Evolutionary conservation across 2,329 filamentous ascomycete genomes (phyloP), one percentile per base, ranked within the genome.

Genomic region (Thermoascus crustaceus): DNA sequence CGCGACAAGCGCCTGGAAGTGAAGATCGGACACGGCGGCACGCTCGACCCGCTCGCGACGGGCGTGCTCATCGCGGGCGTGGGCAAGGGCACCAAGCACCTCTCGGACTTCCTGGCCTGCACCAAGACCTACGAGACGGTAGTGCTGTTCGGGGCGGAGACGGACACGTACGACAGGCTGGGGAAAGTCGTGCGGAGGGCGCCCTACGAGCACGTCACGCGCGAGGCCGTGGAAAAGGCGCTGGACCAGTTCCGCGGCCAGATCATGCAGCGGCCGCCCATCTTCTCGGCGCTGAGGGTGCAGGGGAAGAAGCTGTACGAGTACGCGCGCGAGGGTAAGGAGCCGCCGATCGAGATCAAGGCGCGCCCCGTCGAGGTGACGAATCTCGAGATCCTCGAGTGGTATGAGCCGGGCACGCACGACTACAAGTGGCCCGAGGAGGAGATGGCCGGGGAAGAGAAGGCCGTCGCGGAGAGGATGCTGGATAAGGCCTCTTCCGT

Each of bases 1-100:
- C 69, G 72, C 43, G 75, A 76, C 57, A 72, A 72, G 48, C 68
- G 73, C 1, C 58, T 80, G 4, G 76, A 85, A 43, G 81, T 96
- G 48, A 98, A 96, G 69, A 84, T 96, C 53, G 91, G 91, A 21
- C 91, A 98, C 64, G 91, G 91, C 41, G 91, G 91, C 27, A 98
- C 91, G 2, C 74, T 98, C 11, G 91, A 98, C 55, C 91, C 91
- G 17, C 73, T 95, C 51, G 91, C 91, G 6, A 94, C 88, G 1
- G 91, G 91, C 30, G 85, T 98, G 16, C 73, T 98, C 32, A 87
- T 96, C 44, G 71, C 91, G 5, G 91, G 89, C 37, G 72, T 95
- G 34, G 91, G 89, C 22, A 78, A 75, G 40, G 91, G 85, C 24
- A 98, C 91, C 37, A 98, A 96, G 61, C 68, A 74, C 9, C 73